phyloP scores from a whole-genome alignment of 179 eudicot species.

The Dionaea muscipula region DNA sequence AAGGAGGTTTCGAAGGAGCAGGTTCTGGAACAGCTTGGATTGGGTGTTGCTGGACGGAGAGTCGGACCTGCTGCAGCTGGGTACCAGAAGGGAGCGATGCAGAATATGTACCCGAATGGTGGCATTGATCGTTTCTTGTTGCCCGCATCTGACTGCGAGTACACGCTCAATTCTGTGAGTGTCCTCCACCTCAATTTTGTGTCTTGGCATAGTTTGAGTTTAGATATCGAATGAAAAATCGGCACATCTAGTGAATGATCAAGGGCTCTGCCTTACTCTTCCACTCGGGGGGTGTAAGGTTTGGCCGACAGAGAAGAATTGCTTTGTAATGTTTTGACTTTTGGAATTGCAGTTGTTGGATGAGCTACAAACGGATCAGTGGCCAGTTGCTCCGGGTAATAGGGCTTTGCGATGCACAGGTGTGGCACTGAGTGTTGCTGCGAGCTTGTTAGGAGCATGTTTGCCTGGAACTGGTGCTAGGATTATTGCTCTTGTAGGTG shows the following conservation, averaged over 20 bases:
- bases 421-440: constrained; percentile 80
- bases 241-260: too few relatives aligned
- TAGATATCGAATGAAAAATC: too few relatives aligned
- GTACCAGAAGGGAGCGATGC: constrained; percentile 23
- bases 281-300: too few relatives aligned
- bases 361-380: constrained; percentile 72
- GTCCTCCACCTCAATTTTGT: not conserved
- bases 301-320: too few relatives aligned
- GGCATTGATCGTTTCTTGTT: constrained; percentile 64
- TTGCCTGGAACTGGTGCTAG: constrained; percentile 74
- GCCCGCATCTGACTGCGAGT: constrained; percentile 92
- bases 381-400: constrained; percentile 82
- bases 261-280: too few relatives aligned
- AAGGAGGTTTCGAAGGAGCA: constrained; percentile 68
- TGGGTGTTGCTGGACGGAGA: constrained; percentile 31
- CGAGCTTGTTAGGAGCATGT: constrained; percentile 81
- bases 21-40: constrained; percentile 88
- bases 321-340: not conserved
- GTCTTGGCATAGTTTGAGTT: too few relatives aligned
- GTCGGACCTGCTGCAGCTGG: constrained; percentile 23
- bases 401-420: constrained; percentile 87
- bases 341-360: constrained; percentile 57
- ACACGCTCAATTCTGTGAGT: constrained; percentile 22
- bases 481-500: constrained; percentile 84
- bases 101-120: constrained; percentile 24